These are phyloP conservation scores for Verticillium albo-atrum DNA, from an alignment of 2,329 filamentous ascomycete species.

Conservation along the genomic window DNA sequence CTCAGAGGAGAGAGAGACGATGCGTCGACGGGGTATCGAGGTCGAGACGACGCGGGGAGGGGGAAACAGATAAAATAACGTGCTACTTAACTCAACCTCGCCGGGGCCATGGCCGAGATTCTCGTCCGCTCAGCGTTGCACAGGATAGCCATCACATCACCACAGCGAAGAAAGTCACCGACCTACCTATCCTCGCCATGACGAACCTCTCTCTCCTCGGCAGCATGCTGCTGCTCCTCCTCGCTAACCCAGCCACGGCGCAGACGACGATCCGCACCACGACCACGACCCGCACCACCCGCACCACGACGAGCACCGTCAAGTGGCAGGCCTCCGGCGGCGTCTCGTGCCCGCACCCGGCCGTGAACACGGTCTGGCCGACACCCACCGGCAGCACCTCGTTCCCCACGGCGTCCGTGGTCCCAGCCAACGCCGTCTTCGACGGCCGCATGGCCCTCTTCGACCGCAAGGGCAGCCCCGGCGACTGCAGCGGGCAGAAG, in stretches of 20 bases:
- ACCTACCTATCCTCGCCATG: not conserved
- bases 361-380: constrained; percentile 2
- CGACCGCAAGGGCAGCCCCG: constrained; percentile 27
- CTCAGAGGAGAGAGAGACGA: not conserved
- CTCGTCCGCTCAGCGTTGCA: not conserved
- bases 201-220: not conserved
- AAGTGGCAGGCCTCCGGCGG: constrained; percentile 6
- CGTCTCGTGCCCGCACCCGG: constrained; percentile 3
- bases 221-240: not conserved
- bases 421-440: constrained; percentile 22
- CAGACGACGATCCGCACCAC: not conserved
- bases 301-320: constrained; percentile 1
- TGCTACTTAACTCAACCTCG: not conserved
- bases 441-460: constrained; percentile 30
- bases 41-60: too few relatives aligned
- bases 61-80: not conserved
- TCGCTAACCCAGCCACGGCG: not conserved
- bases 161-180: not conserved
- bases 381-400: constrained; percentile 3
- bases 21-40: not conserved
- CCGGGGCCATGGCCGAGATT: too few relatives aligned
- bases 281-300: not conserved
- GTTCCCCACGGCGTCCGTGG: not conserved
- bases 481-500: constrained; percentile 33
- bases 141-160: not conserved